Percentiles rank a stretch among this genome's conserved stretches.
These are phyloP conservation scores for Ophiostoma sp. DNA, from an alignment of 2,329 filamentous ascomycete genomes.

Conservation along the genomic window DNA sequence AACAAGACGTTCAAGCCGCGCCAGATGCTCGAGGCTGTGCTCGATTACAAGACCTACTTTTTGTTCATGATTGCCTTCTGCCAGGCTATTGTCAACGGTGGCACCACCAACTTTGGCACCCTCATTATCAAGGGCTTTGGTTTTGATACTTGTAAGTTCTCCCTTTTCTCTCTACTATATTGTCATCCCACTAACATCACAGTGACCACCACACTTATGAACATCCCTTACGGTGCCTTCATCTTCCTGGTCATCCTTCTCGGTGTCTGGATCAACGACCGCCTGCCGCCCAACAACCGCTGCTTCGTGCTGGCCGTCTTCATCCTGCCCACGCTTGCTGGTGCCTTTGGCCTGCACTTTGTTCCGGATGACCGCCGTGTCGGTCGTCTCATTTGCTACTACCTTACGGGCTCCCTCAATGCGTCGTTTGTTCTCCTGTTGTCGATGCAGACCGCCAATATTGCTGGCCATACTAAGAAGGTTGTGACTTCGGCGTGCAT, in stretches of 20 bases:
- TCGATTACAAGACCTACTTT: slow-evolving; percentile 60
- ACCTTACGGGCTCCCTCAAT: slow-evolving; percentile 43
- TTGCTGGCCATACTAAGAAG: slow-evolving; percentile 61
- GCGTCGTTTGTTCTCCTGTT: slow-evolving; percentile 45
- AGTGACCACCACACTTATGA: slow-evolving; percentile 41
- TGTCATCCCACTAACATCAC: not conserved
- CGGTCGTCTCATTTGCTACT: slow-evolving; percentile 57
- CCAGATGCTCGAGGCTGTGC: slow-evolving; percentile 57
- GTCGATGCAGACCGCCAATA: slow-evolving; percentile 51
- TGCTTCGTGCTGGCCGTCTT: slow-evolving; percentile 57
- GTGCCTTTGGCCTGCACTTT: slow-evolving; percentile 58
- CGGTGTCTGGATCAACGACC: slow-evolving; percentile 46
- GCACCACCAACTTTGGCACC: slow-evolving; percentile 60
- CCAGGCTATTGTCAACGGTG: slow-evolving; percentile 58
- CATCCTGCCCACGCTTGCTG: slow-evolving; percentile 60
- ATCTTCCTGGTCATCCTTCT: slow-evolving; percentile 62
- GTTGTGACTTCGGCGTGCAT: slow-evolving; percentile 38
- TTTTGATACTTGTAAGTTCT: slow-evolving; percentile 45
- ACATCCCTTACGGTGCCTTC: slow-evolving; percentile 44
- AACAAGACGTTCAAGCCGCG: slow-evolving; percentile 56
- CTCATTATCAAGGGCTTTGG: slow-evolving; percentile 62
- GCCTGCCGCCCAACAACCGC: slow-evolving; percentile 48
- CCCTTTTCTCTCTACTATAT: slow-evolving; percentile 53
- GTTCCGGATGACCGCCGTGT: slow-evolving; percentile 51
- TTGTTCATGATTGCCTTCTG: slow-evolving; percentile 55